Base-by-base conservation (phyloP, 306 rosid species). In the Senna siamea region DNA sequence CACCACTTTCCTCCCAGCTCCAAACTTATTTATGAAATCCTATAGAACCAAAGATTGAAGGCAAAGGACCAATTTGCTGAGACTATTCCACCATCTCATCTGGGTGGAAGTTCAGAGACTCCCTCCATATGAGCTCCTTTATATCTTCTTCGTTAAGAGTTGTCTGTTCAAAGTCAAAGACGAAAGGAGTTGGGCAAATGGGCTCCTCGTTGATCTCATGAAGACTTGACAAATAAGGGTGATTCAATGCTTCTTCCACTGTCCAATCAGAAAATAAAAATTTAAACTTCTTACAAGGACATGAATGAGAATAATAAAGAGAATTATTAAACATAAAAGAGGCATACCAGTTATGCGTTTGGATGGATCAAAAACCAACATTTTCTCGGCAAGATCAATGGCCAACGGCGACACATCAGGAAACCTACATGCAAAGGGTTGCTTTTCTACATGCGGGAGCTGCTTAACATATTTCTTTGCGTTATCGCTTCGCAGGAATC, bases 121-220 rank as follows among this genome's bases (percentile, higher is more conserved):
- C 98, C 63, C 63, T 80, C 98, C 98, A 94, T 84, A 91, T 83
- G 69, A 94, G 96, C 67, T 91, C 95, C 87, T 87, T 94, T 81
- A 94, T 89, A 70, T 94, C 98, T 64, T 91, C 98, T 84, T 94
- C 98, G 47, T 82, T 74, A 79, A 94, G 78, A 62, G 81, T 79
- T 66, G 90, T 46, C 84, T 84, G 95, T 69, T 94, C 98, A 4
- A 94, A 94, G 72, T 89, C 96, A 75, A 94, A 91, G 83, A 78
- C 37, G 11, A 94, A 94, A 11, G 97, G 93, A 73, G 88, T 82
- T 30, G 89, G 88, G 83, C 96, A 88, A 77, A 72, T 81, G 12
- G 98, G 98, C 87, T 94, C 98, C 85, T 94, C 98, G 4, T 94
- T 94, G 87, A 94, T 89, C 87, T 92, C 97, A 53, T 94, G 98